Evolutionary conservation across 331 rosid genomes (phyloP).

Genomic region (Malus hybrid): DNA sequence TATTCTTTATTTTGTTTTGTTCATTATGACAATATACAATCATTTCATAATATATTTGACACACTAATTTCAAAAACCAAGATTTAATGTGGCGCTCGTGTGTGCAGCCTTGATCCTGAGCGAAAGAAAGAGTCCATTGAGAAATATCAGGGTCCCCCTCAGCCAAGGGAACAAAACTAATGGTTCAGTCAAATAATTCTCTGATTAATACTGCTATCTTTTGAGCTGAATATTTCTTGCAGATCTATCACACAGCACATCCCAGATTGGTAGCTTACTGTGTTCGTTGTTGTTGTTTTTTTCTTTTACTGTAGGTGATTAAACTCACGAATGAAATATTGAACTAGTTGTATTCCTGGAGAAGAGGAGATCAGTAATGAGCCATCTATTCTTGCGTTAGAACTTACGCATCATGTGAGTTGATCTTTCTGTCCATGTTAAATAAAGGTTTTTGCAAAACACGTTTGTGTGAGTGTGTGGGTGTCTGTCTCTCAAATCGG

Average conservation of each 20-base stretch:
- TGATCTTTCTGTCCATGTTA: constrained; percentile 1
- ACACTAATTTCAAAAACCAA: constrained; percentile 9
- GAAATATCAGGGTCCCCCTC: constrained; percentile 79
- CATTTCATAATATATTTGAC: neutral
- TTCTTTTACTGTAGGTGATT: constrained; percentile 21
- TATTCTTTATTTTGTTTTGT: constrained; percentile 16
- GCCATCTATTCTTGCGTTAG: constrained; percentile 9
- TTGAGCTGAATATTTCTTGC: constrained; percentile 1
- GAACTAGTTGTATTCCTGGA: constrained; percentile 7
- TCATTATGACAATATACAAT: neutral
- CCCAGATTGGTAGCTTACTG: neutral
- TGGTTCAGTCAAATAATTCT: constrained; percentile 23
- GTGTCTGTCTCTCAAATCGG: neutral
- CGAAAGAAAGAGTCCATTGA: constrained; percentile 91
- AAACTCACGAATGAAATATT: constrained; percentile 4
- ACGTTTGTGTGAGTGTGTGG: neutral
- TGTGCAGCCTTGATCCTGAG: constrained; percentile 87
- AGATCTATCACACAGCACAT: neutral
- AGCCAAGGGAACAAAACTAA: constrained; percentile 64
- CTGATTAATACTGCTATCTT: neutral
- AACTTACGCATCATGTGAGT: constrained; percentile 37
- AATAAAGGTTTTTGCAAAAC: neutral
- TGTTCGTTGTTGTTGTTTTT: neutral
- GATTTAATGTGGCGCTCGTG: constrained; percentile 13
- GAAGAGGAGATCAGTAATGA: neutral